These are phyloP conservation scores for Kwoniella shivajii DNA, from an alignment of 1,284 basidiomycete species.

Conservation along the genomic window DNA sequence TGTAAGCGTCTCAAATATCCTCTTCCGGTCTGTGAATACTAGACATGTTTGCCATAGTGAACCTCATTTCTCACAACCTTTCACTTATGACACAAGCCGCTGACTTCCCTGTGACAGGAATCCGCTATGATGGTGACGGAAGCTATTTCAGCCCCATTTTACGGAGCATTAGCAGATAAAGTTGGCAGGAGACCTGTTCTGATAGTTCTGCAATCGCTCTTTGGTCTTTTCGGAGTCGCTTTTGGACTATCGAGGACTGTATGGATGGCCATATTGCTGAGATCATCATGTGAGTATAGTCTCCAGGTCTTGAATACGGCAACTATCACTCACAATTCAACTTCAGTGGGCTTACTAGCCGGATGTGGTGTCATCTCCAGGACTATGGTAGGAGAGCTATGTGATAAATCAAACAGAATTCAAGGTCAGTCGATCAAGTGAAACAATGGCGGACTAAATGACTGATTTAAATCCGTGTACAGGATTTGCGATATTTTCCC, in stretches of 20 bases:
- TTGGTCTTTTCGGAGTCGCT: constrained; percentile 25
- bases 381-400: constrained; percentile 47
- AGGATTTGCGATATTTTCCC: constrained; percentile 46
- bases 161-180: constrained; percentile 38
- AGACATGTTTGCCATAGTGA: too few species aligned
- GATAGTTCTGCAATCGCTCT: constrained; percentile 21
- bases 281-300: constrained; percentile 30
- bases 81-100: too few species aligned
- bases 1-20: constrained; percentile 29
- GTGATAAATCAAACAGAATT: constrained; percentile 42
- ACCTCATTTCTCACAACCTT: too few species aligned
- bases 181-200: constrained; percentile 41
- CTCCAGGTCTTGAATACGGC: neutral
- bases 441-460: neutral
- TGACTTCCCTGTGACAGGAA: constrained; percentile 28
- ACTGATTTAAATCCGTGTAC: neutral
- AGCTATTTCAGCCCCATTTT: constrained; percentile 40
- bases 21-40: neutral
- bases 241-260: constrained; percentile 31
- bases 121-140: constrained; percentile 42
- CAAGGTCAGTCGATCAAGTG: constrained; percentile 23
- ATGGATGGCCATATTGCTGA: constrained; percentile 24
- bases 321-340: too few species aligned
- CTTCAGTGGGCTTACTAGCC: constrained; percentile 38
- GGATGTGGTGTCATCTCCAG: constrained; percentile 44